Base-by-base conservation (phyloP, 176 grass and related monocot species). In the Cymbopogon citratus region DNA sequence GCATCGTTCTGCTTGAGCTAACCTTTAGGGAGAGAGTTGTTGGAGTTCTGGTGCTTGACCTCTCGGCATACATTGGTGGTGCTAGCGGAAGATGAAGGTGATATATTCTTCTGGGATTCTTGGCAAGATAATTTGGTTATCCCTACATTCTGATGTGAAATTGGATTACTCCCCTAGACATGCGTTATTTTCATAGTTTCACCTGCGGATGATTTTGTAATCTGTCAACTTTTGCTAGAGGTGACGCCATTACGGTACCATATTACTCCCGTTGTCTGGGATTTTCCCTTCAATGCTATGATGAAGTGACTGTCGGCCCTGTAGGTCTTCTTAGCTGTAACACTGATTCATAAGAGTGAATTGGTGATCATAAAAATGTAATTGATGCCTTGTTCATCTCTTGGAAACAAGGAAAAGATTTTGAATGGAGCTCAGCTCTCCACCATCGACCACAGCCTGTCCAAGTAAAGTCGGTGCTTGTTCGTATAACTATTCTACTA, bases 41-140 rank as follows among this genome's bases (percentile, higher is more conserved):
- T 69, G 71, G 86, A 57, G 72, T 29, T 66, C 43, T 44, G 15
- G 35, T 48, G 66, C 59, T 73, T 78, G 21, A 44, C 77, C 56
- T 70, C 19, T 72, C 56, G 16, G 57, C n/a, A 61, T 46, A 63
- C 12, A 26, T 43, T 8, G 10, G 12, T 36, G 18, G 23, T 73
- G 60, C 24, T 66, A 26, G 26, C 25, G 25, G 35, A 61, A 66
- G 5, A 34, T 27, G 18, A 67, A 66, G 13, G 66, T 66, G 66
- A 41, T 18, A 46, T 73, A 13, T 41, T 4, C 62, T 8, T 63
- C 41, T 6, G 19, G 23, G 9, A 64, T 64, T 78, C 5, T 64
- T 64, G 52, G 71, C 36, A 15, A 75, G 57, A 49, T 12, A 71
- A 34, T 54, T 83, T 83, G 57, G 21, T 66, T 73, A 34, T 3